These are phyloP conservation scores for Colletotrichum sp. DNA, from an alignment of 2,329 filamentous ascomycete genomes.

Conservation along the genomic window DNA sequence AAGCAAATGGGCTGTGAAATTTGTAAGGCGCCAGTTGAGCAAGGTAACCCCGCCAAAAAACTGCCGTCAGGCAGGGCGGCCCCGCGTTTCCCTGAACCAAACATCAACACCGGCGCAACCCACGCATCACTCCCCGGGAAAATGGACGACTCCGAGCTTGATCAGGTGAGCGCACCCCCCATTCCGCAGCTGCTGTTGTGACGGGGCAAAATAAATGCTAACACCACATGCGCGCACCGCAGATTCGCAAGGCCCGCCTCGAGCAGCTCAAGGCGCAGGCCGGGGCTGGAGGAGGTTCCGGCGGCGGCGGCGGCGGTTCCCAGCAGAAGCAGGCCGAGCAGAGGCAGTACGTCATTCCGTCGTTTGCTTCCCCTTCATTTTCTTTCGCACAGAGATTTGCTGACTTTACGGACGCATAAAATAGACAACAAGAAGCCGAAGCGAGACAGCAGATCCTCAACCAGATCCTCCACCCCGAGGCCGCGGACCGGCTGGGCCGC, in stretches of 20 bases:
- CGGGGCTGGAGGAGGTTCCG: conserved; percentile 50
- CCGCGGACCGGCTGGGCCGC: conserved; percentile 88
- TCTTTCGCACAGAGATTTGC: not conserved
- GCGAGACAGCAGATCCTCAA: conserved; percentile 78
- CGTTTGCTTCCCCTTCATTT: not conserved
- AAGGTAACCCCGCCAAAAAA: conserved; percentile 21
- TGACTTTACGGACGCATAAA: not conserved
- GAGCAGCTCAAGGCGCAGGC: conserved; percentile 86
- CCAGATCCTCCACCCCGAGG: conserved; percentile 94
- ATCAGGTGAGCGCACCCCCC: conserved; percentile 33
- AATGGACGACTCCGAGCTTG: conserved; percentile 52
- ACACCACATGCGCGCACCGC: conserved; percentile 14
- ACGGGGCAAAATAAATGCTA: not conserved
- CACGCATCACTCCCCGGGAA: not conserved
- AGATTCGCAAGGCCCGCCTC: conserved; percentile 92
- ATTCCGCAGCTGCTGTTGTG: not conserved
- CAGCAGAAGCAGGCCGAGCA: conserved; percentile 70
- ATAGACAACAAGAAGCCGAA: conserved; percentile 61
- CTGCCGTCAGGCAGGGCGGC: conserved; percentile 13
- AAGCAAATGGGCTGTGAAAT: not conserved
- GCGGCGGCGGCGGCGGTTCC: conserved; percentile 49
- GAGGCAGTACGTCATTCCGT: conserved; percentile 32
- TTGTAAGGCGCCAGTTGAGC: not conserved
- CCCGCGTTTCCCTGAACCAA: conserved; percentile 16
- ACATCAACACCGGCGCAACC: conserved; percentile 11